Evolutionary conservation across 108 stramenopile species (phyloP), one percentile per base, ranked within the genome.

Genomic region (Aurantiochytrium sp.): DNA sequence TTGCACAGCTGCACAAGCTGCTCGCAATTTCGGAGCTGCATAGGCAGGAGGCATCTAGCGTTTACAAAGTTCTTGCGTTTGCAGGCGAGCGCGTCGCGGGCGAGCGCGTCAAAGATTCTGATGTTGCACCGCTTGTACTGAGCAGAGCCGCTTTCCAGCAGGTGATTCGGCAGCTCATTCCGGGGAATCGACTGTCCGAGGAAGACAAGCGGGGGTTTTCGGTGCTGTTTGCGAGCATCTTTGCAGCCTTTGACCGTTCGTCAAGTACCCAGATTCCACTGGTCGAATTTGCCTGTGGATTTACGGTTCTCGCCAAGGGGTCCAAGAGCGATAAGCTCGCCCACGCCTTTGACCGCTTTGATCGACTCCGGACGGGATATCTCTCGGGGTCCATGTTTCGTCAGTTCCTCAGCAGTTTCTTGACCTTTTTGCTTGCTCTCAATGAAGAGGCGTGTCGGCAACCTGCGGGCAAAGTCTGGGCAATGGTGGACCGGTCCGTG

Each of bases 321-420:
- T 47, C 45, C n/a, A 83, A 83, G 76, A 83, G 76, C 51, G 76
- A 83, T 8, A 83, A 83, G 76, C 51, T 83, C 12, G 76, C 76
- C 14, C 49, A 47, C 45, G 76, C 76, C 4, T 83, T 83, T 83
- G 76, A 83, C 23, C 45, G 45, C 28, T 83, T 83, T 35, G 76
- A 83, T 12, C 49, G 25, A 0, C n/a, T 25, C 10, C n/a, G 51
- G 19, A 53, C 51, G 8, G 49, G 76, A 43, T 6, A 12, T 43
- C 76, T 83, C 0, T 53, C 76, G n/a, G 49, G 10, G 16, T 6
- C 76, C 23, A 6, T 12, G 28, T 83, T 83, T 4, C 49, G 51
- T 12, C 45, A 45, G 19, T 83, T 53, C 28, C 6, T 83, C 43
- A 16, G 23, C 6, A 53, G 49, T 23, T 83, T 83, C 23, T 5